These are phyloP conservation scores for Collariella sp. DNA, from an alignment of 495 filamentous ascomycete species.

Conservation along the genomic window DNA sequence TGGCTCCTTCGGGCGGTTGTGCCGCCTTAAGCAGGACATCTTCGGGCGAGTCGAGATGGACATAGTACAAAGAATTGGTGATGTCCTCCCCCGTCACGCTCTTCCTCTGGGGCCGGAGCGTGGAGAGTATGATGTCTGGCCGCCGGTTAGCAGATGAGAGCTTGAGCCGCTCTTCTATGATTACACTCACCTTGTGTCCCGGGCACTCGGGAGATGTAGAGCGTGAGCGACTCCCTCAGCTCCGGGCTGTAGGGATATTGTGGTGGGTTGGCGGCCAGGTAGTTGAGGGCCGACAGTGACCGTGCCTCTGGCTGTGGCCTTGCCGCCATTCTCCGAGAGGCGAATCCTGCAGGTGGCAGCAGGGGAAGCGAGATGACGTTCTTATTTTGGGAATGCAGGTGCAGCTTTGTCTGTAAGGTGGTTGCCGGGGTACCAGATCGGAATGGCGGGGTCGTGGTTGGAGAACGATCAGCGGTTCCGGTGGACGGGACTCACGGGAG, in stretches of 20 bases:
- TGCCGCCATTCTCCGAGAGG: conserved; percentile 14
- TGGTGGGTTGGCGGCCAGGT: conserved; percentile 79
- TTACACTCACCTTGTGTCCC: conserved; percentile 66
- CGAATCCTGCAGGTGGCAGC: background rate
- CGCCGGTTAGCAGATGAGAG: conserved; percentile 9
- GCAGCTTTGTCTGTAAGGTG: background rate
- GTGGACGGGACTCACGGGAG: no score
- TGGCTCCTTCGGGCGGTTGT: conserved; percentile 30
- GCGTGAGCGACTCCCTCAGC: conserved; percentile 55
- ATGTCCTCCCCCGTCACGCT: conserved; percentile 84
- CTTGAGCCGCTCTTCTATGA: background rate
- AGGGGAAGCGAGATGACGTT: background rate
- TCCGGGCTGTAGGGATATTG: conserved; percentile 67
- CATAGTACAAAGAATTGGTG: conserved; percentile 78
- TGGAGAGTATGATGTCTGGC: conserved; percentile 86
- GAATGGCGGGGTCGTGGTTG: no score
- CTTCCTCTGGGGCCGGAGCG: conserved; percentile 76
- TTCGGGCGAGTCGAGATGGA: conserved; percentile 66
- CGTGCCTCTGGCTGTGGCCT: conserved; percentile 59
- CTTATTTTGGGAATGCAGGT: background rate
- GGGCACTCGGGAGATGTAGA: conserved; percentile 90
- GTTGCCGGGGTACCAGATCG: no score
- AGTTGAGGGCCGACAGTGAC: conserved; percentile 71
- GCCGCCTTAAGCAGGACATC: conserved; percentile 43
- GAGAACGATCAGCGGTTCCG: no score